Evolutionary conservation across 2,329 filamentous ascomycete genomes (phyloP), one percentile per base, ranked within the genome.

Genomic region (Trichoderma koningii): DNA sequence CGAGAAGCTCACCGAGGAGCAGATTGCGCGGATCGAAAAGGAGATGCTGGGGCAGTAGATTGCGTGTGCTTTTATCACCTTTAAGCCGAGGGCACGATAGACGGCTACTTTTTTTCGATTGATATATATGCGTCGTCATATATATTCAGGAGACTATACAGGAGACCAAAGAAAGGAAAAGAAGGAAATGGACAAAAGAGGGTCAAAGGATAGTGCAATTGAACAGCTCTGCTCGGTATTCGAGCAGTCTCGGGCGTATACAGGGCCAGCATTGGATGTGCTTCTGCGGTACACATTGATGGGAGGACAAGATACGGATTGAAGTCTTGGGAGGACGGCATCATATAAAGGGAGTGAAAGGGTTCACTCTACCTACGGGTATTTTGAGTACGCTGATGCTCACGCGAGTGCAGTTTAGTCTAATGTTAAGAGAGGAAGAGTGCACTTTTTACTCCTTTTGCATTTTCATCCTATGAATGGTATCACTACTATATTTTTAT

Each of bases 1-100:
- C n/a, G 73, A 79, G 56, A 71, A 71, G 52, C 71, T 82, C 62
- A 77, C 73, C 28, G 72, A 74, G 41, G 76, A 78, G 14, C 77
- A 80, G 65, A 73, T 81, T 47, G 69, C 70, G 55, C 77, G 76
- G 68, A 77, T 83, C 30, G 79, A 83, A 73, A 79, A 77, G 68
- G 80, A 83, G 67, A 70, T 79, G 12, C 69, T 80, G 48, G 78
- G 78, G 7, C 75, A 77, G 70, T 78, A 75, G 57, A 34, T 9
- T 28, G 30, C 10, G 30, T 34, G 30, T 17, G 26, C 48, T 56
- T 19, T 19, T 23, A n/a, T 52, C 23, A 5, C 38, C 6, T 48
- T 6, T 1, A 28, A 65, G 26, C 28, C 34, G 38, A 23, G 47
- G 21, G 26, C 38, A 30, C 17, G 62, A 21, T 60, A 60, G 45